A percentile compares a stretch with the other conserved stretches of the same genome.
These are phyloP conservation scores for Leccinum variicolor DNA, from an alignment of 768 basidiomycete genomes.

Conservation along the genomic window DNA sequence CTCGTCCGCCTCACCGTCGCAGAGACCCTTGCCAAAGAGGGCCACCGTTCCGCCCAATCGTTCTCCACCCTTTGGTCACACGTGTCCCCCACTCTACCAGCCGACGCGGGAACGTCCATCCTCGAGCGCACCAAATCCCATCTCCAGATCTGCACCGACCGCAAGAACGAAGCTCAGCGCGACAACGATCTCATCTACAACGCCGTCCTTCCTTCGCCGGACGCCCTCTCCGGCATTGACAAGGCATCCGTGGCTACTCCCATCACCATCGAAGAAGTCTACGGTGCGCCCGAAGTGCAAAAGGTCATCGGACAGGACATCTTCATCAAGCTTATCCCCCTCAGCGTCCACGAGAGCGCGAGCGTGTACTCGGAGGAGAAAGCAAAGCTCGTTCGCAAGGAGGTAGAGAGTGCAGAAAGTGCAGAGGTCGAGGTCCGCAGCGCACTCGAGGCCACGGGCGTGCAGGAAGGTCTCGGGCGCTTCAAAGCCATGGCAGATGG, in stretches of 20 bases:
- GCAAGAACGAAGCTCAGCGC: conserved; percentile 68
- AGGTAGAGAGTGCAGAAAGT: conserved; percentile 83
- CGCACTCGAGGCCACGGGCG: conserved; percentile 75
- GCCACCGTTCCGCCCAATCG: conserved; percentile 59
- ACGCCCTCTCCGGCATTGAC: conserved; percentile 78
- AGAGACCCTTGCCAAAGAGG: conserved; percentile 81
- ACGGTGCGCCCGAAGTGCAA: conserved; percentile 86
- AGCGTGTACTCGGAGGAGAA: conserved; percentile 98
- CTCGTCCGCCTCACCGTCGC: conserved; percentile 77
- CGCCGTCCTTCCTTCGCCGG: conserved; percentile 75
- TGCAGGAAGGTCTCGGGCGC: conserved; percentile 65
- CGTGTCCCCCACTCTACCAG: conserved; percentile 77
- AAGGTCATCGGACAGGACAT: conserved; percentile 92
- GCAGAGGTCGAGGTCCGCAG: conserved; percentile 79
- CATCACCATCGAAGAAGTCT: conserved; percentile 93
- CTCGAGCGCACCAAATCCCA: conserved; percentile 84
- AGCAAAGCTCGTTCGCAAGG: conserved; percentile 83
- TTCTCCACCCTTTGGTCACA: conserved; percentile 73
- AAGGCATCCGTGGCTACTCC: conserved; percentile 79
- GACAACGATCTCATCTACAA: conserved; percentile 99
- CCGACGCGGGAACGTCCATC: conserved; percentile 80
- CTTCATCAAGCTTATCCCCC: conserved; percentile 81
- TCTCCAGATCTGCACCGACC: conserved; percentile 70
- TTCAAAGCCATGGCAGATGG: conserved; percentile 73
- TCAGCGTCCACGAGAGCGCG: conserved; percentile 94